These are phyloP conservation scores for Epichloe hybrida DNA, from an alignment of 2,329 filamentous ascomycete species.

Conservation along the genomic window DNA sequence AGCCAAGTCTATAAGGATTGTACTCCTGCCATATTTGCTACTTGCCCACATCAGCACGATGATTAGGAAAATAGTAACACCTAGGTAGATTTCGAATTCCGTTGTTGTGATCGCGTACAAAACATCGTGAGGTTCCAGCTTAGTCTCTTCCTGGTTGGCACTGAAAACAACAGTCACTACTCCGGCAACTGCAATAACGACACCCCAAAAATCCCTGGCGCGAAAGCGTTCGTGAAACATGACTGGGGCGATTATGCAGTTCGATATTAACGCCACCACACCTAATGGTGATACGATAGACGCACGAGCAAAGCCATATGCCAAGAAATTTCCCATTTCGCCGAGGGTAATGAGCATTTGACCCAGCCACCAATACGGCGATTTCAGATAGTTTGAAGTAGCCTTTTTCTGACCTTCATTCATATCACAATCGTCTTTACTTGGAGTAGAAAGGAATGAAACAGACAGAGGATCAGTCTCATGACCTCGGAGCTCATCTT, in stretches of 20 bases:
- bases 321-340: conserved; percentile 91
- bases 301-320: conserved; percentile 93
- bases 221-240: conserved; percentile 88
- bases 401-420: conserved; percentile 21
- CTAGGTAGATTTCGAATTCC: conserved; percentile 86
- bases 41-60: conserved; percentile 68
- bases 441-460: conserved; percentile 30
- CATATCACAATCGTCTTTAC: conserved; percentile 12
- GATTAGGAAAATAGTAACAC: conserved; percentile 62
- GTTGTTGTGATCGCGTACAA: conserved; percentile 77
- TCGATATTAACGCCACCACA: conserved; percentile 92
- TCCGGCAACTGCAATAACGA: conserved; percentile 73
- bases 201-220: conserved; percentile 71
- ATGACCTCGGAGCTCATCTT: conserved; percentile 13
- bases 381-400: conserved; percentile 66
- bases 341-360: conserved; percentile 87
- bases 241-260: conserved; percentile 90
- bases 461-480: conserved; percentile 40
- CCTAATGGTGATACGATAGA: conserved; percentile 94
- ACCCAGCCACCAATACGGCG: conserved; percentile 92
- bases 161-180: conserved; percentile 89
- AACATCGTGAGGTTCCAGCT: conserved; percentile 80
- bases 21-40: conserved; percentile 67
- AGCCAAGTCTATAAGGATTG: conserved; percentile 82
- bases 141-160: conserved; percentile 77